Conservation (phyloP, 2,329 filamentous ascomycete species). For the Verticillium klebahnii region DNA sequence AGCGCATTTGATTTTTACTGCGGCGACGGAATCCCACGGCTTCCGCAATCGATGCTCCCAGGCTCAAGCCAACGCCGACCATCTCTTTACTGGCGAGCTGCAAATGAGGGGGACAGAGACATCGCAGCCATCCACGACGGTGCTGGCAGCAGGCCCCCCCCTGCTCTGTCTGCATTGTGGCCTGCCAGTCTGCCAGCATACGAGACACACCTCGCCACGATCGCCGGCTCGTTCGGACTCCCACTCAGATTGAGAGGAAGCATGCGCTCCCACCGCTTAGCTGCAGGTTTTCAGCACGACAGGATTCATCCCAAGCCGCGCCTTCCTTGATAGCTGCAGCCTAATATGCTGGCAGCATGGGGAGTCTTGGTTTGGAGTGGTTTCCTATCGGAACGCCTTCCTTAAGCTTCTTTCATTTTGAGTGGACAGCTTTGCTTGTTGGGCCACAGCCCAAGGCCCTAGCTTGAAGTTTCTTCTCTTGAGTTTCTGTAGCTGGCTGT, state of each 20-base stretch:
- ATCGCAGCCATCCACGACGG: neutral
- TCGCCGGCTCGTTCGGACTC: neutral
- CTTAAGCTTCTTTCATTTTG: neutral
- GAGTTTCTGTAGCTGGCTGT: neutral
- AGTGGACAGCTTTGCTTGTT: neutral
- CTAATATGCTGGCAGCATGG: neutral
- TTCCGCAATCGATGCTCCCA: neutral
- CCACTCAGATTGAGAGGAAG: neutral
- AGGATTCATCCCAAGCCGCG: neutral
- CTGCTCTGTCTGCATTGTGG: neutral
- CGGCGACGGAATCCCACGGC: neutral
- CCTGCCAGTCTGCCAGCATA: neutral
- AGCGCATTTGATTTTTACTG: neutral
- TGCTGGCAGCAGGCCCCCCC: neutral
- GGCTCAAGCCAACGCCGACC: neutral
- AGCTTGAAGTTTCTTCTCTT: neutral
- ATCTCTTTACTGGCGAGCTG: neutral
- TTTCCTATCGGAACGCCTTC: neutral
- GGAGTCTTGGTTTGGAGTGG: neutral
- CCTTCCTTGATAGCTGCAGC: neutral
- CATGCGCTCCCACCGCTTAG: neutral
- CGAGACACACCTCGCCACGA: neutral
- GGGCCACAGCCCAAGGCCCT: neutral
- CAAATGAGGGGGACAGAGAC: neutral
- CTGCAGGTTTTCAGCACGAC: neutral